Evolutionary conservation across 169 alveolate genomes (phyloP), one percentile per base, ranked within the genome.

Genomic region (Plasmodium cynomolgi): DNA sequence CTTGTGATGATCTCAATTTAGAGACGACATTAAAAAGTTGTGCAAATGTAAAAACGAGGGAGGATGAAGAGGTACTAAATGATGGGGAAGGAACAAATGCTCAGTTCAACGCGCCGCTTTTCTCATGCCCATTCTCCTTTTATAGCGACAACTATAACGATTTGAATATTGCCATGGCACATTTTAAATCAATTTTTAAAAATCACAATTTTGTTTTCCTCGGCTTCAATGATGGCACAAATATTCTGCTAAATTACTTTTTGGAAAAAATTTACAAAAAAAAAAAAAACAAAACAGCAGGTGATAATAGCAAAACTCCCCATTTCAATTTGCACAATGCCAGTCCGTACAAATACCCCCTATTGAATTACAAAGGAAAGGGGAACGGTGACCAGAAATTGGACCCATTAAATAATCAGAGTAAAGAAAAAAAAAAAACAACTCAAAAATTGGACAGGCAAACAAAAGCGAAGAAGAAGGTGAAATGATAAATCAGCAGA

Each of bases 211-310:
- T 86, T 37, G 62, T 86, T 56, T 86, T 86, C 33, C 26, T 86
- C 9, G 68, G 86, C 81, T 86, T 86, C 72, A 86, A 86, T 56
- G 93, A 86, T 26, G 93, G 93, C n/a, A 86, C 93, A 39, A 86
- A 86, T 75, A 47, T 86, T 50, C 29, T 86, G 62, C 44, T 86
- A 34, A 62, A 86, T 37, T 86, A 86, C 47, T 86, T 86, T 79
- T 77, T 86, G n/a, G 93, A 86, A 86, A 86, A 75, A 86, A 54
- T 74, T n/a, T 54, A 34, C 39, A 86, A 86, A 50, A 86, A 86
- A 20, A 86, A 75, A 86, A 74, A 75, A 54, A 86, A 33, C 34
- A 86, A 74, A 86, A 44, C 41, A 39, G 7, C 84, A 13, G 77
- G 56, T 4, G 84, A 74, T 9, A 72, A 33, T 56, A 4, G 33